Percentiles rank a stretch among this genome's conserved stretches.
These are phyloP conservation scores for Trifolium fragiferum DNA, from an alignment of 306 rosid species.

Conservation along the genomic window DNA sequence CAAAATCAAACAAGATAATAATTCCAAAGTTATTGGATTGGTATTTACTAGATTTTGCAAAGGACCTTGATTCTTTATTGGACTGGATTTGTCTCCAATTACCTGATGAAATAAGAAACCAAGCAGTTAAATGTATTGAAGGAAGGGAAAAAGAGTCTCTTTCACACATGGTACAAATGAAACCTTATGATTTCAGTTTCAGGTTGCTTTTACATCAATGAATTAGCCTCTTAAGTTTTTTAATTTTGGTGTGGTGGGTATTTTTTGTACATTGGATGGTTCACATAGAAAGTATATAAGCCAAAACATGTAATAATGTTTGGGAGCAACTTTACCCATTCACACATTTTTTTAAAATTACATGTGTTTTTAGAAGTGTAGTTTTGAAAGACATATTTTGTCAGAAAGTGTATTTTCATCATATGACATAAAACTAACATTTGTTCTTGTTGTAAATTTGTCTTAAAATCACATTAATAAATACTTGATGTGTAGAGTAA, in stretches of 20 bases:
- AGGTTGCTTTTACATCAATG: constrained; percentile 69
- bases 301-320: constrained; percentile 29
- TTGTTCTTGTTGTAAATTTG: too few relatives aligned
- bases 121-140: constrained; percentile 75
- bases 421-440: neutral
- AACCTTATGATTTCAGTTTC: constrained; percentile 88
- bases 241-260: constrained; percentile 38
- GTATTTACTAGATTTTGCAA: constrained; percentile 92
- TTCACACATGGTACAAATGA: constrained; percentile 69
- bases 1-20: constrained; percentile 64
- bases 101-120: constrained; percentile 62
- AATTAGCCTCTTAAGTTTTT: constrained; percentile 32
- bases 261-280: constrained; percentile 39
- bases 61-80: constrained; percentile 81
- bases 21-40: constrained; percentile 90
- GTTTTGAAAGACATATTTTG: neutral
- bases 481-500: too few relatives aligned
- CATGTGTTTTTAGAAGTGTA: neutral
- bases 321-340: neutral
- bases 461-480: too few relatives aligned
- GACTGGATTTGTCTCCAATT: constrained; percentile 94
- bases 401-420: neutral
- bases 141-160: constrained; percentile 60
- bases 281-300: constrained; percentile 48
- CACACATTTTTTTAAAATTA: neutral